Evolutionary conservation across 129 eudicot genomes (phyloP), one percentile per base, ranked within the genome.

Genomic region (Pseudognaphalium luteoalbum): DNA sequence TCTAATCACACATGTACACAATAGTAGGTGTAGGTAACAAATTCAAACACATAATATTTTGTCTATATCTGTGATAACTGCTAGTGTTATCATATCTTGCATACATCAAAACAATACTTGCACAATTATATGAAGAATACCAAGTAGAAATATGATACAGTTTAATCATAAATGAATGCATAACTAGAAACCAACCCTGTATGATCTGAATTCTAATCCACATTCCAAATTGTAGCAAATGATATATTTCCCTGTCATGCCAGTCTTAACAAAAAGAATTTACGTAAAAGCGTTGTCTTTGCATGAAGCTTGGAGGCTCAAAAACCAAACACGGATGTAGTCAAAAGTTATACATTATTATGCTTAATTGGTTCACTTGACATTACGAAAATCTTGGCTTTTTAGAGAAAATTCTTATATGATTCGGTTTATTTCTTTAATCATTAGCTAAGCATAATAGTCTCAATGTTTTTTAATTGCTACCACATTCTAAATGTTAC

Each of bases 401-500:
- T 63, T 78, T 14, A 42, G 44, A 69, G 62, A 47, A 61, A 78
- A 78, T 42, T 62, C 17, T 52, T 6, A 65, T 35, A 52, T 71
- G 65, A 78, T 72, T 64, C 59, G 57, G 73, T 72, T 52, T 60
- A 9, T 64, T 28, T 22, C 7, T n/a, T 39, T 14, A 80, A 19
- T 59, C 30, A 69, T 62, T 4, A 6, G 14, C 54, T 73, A 12
- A 37, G 69, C 51, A 72, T 66, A 58, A 56, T 66, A 22, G 51
- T 28, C 5, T 39, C 30, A 57, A 35, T 65, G 37, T 73, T 20
- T 62, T 80, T 5, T 79, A 1, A 25, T 25, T 71, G 72, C 59
- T 66, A 73, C 83, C 78, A 72, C 54, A 72, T 65, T 21, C 70
- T 58, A 37, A 58, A 74, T 80, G 80, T 74, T 63, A 70, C 75